phyloP scores from a whole-genome alignment of 345 rosid genomes.

The Eucalyptus guilfoylei region DNA sequence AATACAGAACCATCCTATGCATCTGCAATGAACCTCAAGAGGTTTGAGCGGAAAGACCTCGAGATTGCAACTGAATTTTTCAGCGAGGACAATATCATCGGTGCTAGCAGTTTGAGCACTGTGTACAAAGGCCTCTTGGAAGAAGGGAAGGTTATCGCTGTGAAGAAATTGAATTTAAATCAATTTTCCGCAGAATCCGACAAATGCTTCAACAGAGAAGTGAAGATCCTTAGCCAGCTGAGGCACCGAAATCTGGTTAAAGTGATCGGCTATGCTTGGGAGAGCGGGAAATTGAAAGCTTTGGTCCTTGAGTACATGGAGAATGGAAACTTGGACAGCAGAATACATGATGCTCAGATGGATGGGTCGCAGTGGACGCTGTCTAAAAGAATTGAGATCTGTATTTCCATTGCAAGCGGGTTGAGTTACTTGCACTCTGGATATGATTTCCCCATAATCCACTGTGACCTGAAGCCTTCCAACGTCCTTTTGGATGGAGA shows the following conservation, averaged over 20 bases:
- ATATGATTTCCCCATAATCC: conserved; percentile 62
- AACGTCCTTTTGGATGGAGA: conserved; percentile 60
- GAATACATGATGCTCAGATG: conserved; percentile 27
- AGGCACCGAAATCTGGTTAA: conserved; percentile 73
- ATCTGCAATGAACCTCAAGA: conserved; percentile 34
- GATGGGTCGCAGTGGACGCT: conserved; percentile 28
- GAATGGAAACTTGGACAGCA: conserved; percentile 62
- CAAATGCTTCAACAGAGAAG: conserved; percentile 65
- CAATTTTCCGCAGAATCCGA: conserved; percentile 61
- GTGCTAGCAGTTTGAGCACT: conserved; percentile 70
- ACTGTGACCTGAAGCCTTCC: conserved; percentile 85
- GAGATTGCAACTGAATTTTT: conserved; percentile 56
- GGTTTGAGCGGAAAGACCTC: conserved; percentile 43
- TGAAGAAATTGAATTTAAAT: conserved; percentile 59
- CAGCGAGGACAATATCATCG: conserved; percentile 40
- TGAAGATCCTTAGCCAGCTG: conserved; percentile 52
- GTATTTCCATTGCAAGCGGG: conserved; percentile 49
- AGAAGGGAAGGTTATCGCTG: conserved; percentile 54
- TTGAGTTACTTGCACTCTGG: conserved; percentile 77
- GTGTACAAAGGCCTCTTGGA: conserved; percentile 67
- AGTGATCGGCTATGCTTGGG: conserved; percentile 86
- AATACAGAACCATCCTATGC: conserved; percentile 25
- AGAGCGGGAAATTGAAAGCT: conserved; percentile 66
- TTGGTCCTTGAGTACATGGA: conserved; percentile 67
- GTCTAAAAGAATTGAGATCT: conserved; percentile 33